Percentiles rank a stretch among this genome's conserved stretches.
Conservation (phyloP, 1,139 yeast species). For the Blastobotrys proliferans region DNA sequence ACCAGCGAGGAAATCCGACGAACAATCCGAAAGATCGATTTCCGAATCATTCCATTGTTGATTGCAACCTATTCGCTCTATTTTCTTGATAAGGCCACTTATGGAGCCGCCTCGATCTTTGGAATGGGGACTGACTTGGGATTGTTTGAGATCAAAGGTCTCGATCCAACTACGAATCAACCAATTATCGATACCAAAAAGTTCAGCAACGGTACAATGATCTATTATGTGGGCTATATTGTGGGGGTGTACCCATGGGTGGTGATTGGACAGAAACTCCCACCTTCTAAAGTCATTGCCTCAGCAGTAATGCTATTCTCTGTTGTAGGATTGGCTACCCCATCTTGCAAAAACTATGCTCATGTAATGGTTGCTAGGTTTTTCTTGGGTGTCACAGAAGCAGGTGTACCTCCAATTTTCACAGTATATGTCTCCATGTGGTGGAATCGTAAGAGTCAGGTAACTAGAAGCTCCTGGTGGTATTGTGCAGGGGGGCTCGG, state of each 20-base stretch:
- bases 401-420: constrained; percentile 17
- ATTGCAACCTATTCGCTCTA: constrained; percentile 14
- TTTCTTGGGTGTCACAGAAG: constrained; percentile 17
- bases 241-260: constrained; percentile 43
- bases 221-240: constrained; percentile 45
- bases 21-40: constrained; percentile 12
- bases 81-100: constrained; percentile 36
- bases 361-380: constrained; percentile 15
- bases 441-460: constrained; percentile 18
- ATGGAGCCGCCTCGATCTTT: constrained; percentile 8
- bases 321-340: constrained; percentile 12
- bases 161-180: constrained; percentile 32
- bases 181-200: constrained; percentile 37
- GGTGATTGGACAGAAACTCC: constrained; percentile 47
- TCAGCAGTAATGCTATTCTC: constrained; percentile 16
- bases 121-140: constrained; percentile 11
- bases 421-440: constrained; percentile 15
- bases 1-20: constrained; percentile 10
- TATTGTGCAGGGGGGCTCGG: constrained; percentile 11
- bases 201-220: constrained; percentile 46
- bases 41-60: constrained; percentile 16
- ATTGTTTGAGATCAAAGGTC: constrained; percentile 20
- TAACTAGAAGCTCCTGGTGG: constrained; percentile 13
- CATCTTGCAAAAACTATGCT: constrained; percentile 12
- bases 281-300: constrained; percentile 41